These are phyloP conservation scores for Rhizoclosmatium sp. DNA, from an alignment of 192 early-diverging fungal genomes.

Conservation along the genomic window DNA sequence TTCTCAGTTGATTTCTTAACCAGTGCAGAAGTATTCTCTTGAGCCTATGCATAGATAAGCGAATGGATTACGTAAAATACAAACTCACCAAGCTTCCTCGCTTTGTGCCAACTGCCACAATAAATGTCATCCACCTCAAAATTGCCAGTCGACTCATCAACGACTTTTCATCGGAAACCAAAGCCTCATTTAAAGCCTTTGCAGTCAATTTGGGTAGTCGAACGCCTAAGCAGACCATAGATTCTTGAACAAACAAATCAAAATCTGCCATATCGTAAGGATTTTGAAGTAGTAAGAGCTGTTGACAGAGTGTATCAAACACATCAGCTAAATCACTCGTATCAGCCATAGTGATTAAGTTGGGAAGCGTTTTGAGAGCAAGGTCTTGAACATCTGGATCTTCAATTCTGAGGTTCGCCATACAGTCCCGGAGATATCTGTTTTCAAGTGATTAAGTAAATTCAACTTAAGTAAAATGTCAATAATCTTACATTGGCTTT, in stretches of 20 bases:
- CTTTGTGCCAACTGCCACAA: conserved; percentile 20
- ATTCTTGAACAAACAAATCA: conserved; percentile 29
- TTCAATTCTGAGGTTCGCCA: conserved; percentile 11
- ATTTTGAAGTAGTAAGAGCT: conserved; percentile 23
- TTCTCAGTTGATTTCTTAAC: conserved; percentile 2
- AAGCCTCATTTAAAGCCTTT: background rate
- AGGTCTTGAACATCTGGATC: conserved; percentile 18
- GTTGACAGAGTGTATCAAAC: background rate
- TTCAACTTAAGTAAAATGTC: background rate
- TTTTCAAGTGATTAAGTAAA: background rate
- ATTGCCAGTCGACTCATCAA: conserved; percentile 4
- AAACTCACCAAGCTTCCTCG: background rate
- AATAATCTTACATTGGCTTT: conserved; percentile 5
- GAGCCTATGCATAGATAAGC: background rate
- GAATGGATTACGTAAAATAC: background rate
- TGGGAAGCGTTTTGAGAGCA: conserved; percentile 1
- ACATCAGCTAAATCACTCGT: background rate
- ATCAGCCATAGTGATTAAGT: conserved; percentile 11
- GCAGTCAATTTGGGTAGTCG: conserved; percentile 19
- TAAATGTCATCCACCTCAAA: conserved; percentile 23
- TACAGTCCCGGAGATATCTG: conserved; percentile 32
- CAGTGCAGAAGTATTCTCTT: background rate
- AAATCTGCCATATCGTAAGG: conserved; percentile 24
- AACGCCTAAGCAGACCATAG: conserved; percentile 5
- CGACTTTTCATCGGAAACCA: conserved; percentile 5